These are phyloP conservation scores for Balansia obtecta DNA, from an alignment of 2,329 filamentous ascomycete species.

Conservation along the genomic window DNA sequence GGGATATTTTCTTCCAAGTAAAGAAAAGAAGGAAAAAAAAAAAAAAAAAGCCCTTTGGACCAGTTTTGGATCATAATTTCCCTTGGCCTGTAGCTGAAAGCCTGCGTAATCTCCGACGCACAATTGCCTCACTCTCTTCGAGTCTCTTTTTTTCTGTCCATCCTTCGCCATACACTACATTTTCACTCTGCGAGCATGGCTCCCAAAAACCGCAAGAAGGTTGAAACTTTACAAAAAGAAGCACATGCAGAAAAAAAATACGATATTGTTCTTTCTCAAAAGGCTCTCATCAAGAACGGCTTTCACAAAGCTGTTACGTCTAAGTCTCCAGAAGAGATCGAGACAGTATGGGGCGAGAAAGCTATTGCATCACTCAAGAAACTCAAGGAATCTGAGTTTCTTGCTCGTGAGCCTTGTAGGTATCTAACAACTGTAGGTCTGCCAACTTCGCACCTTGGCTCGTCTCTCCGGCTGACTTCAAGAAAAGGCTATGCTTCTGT, in stretches of 20 bases:
- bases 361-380: background rate
- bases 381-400: background rate
- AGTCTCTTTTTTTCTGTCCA: no score
- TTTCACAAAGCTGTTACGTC: slow-evolving; percentile 11
- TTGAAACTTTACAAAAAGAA: background rate
- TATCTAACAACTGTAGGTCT: slow-evolving; percentile 5
- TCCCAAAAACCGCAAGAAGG: background rate
- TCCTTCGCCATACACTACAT: no score
- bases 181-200: background rate
- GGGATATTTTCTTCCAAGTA: no score
- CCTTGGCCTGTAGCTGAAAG: no score
- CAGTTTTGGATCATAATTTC: no score
- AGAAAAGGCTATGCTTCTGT: slow-evolving; percentile 5
- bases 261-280: slow-evolving; percentile 7
- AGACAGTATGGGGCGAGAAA: slow-evolving; percentile 1
- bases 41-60: background rate
- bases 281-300: slow-evolving; percentile 6
- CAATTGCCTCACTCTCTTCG: background rate
- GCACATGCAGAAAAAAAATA: slow-evolving; percentile 4
- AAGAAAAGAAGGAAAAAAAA: no score
- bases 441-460: background rate
- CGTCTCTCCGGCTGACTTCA: background rate
- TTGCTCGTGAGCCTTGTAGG: background rate
- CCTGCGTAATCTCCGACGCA: background rate
- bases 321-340: slow-evolving; percentile 4